Percentiles rank a stretch among this genome's conserved stretches.
phyloP scores from a whole-genome alignment of 108 stramenopile species.

The Cyclostephanos tholiformis region DNA sequence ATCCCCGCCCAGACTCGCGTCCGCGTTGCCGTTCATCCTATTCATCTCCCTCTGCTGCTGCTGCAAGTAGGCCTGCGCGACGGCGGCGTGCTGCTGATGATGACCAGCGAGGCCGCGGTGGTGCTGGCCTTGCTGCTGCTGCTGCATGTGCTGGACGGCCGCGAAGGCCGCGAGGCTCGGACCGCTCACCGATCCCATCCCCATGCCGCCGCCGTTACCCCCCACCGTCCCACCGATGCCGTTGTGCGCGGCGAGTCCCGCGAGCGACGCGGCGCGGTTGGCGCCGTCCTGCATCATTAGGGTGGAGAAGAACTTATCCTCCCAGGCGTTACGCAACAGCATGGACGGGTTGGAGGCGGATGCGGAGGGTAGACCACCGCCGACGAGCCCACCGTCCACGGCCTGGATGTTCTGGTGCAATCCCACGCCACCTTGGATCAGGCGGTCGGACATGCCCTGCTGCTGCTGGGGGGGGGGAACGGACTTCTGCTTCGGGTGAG shows the following conservation, averaged over 20 bases:
- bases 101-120: background rate
- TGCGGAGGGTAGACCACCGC: constrained; percentile 59
- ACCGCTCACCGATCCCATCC: constrained; percentile 16
- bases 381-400: constrained; percentile 54
- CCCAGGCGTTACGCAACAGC: constrained; percentile 68
- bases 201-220: background rate
- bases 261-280: constrained; percentile 42
- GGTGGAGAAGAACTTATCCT: constrained; percentile 79
- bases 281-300: constrained; percentile 62
- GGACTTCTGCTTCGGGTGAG: constrained; percentile 84
- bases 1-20: background rate
- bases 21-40: background rate
- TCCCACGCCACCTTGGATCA: background rate
- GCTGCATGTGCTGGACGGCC: constrained; percentile 32
- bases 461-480: constrained; percentile 46
- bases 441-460: background rate
- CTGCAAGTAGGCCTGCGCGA: background rate
- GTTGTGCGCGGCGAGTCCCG: constrained; percentile 17
- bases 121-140: constrained; percentile 21
- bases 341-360: constrained; percentile 45
- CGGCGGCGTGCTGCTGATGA: background rate
- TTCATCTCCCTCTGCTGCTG: background rate
- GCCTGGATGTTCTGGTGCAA: constrained; percentile 21
- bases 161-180: constrained; percentile 41
- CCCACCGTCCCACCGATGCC: background rate